Percentiles rank a stretch among this genome's conserved stretches.
phyloP scores from a whole-genome alignment of 225 moss, liverwort and hornwort species.

The Physcomitrellopsis africana region DNA sequence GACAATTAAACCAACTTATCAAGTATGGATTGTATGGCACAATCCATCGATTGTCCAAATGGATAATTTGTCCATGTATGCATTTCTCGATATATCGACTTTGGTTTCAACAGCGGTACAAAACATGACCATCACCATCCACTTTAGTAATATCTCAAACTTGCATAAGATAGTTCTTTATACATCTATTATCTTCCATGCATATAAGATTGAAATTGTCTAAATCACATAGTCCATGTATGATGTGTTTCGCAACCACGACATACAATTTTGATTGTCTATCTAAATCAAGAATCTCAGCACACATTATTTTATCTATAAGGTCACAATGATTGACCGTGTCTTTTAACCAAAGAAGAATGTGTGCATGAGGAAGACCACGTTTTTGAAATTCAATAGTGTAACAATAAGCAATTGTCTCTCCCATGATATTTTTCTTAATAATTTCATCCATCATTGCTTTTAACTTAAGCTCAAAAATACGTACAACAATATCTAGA shows the following conservation, averaged over 20 bases:
- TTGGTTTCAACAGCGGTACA: too few species aligned
- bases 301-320: background rate
- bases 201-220: conserved; percentile 20
- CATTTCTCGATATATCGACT: too few species aligned
- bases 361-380: too few species aligned
- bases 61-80: too few species aligned
- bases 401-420: background rate
- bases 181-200: background rate
- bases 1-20: too few species aligned
- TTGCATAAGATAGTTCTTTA: too few species aligned
- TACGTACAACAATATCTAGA: background rate
- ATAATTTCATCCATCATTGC: background rate
- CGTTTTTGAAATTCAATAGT: conserved; percentile 9
- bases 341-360: background rate
- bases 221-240: conserved; percentile 3
- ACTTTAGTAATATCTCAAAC: too few species aligned
- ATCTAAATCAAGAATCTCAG: conserved; percentile 1
- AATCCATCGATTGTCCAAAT: too few species aligned
- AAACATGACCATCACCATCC: too few species aligned
- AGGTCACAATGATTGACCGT: background rate
- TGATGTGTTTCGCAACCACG: background rate
- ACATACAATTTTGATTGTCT: too few species aligned
- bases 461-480: conserved; percentile 16
- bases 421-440: too few species aligned
- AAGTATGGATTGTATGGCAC: too few species aligned